Conservation (phyloP, 352 stramenopile genomes). For the Globisporangium parvum region DNA sequence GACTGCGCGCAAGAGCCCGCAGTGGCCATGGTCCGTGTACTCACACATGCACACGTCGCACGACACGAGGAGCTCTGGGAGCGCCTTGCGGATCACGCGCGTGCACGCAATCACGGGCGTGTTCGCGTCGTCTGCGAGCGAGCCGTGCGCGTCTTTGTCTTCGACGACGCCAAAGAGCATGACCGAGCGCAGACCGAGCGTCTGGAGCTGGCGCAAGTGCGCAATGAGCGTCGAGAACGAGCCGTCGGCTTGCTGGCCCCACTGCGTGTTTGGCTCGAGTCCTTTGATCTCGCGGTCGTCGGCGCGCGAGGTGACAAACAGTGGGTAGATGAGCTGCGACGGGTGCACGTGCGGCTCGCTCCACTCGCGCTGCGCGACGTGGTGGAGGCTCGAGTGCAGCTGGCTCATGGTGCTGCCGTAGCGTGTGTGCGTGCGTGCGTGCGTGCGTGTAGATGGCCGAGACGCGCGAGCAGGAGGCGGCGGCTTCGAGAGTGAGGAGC, state of each 20-base stretch:
- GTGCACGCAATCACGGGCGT: conserved; percentile 80
- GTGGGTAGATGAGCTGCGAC: conserved; percentile 86
- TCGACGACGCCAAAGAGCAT: conserved; percentile 90
- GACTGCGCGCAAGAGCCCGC: conserved; percentile 74
- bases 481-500: no score
- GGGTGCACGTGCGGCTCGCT: conserved; percentile 84
- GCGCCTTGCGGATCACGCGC: conserved; percentile 45
- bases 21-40: conserved; percentile 89
- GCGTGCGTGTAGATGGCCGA: neutral
- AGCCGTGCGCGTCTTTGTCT: conserved; percentile 70
- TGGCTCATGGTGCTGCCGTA: conserved; percentile 10
- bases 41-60: conserved; percentile 89
- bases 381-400: conserved; percentile 80
- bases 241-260: conserved; percentile 61
- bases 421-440: neutral
- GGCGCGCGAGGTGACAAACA: conserved; percentile 77
- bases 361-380: conserved; percentile 75
- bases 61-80: conserved; percentile 76
- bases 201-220: conserved; percentile 60
- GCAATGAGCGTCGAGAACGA: conserved; percentile 63
- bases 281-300: conserved; percentile 73
- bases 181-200: conserved; percentile 74
- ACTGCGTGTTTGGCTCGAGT: conserved; percentile 83
- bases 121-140: conserved; percentile 59
- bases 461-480: neutral